Base-by-base conservation (phyloP, 2,329 filamentous ascomycete species). In the Fusarium sp. region DNA sequence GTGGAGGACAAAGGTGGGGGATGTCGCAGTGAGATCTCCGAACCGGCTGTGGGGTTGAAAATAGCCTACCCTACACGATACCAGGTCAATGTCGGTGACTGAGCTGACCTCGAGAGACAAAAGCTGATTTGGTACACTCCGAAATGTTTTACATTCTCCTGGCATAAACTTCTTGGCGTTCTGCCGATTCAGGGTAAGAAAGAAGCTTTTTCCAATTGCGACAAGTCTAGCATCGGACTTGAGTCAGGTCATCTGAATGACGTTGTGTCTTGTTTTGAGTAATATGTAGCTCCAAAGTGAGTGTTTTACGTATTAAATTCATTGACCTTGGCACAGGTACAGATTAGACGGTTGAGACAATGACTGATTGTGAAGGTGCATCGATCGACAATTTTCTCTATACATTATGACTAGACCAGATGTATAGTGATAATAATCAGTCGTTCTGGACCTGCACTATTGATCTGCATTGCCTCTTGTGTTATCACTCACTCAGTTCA, bases 1-100 rank as follows among this genome's bases (percentile, higher is more conserved):
- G 63, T 67, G 57, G 67, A 60, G 54, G 57, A 50, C 20, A 28
- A 36, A 50, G 33, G 47, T 50, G 47, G 46, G 47, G 47, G 33
- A 20, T 18, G 15, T 38, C 33, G 23, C 16, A 28, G 26, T 50
- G 16, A 16, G 8, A 50, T 50, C 47, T 28, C 33, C 33, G 33
- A 30, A 33, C 15, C 31, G 28, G 9, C 9, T 38, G 23, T 50
- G 33, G 47, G 47, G 46, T 18, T 16, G 8, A 4, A 13, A 28
- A 2, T 28, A 2, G 6, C 15, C 8, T 50, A 50, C 46, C 46
- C 46, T 50, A 37, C 13, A 50, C 8, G 2, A 6, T 12, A 6
- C 10, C 2, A 11, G 31, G 33, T 55, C 8, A 37, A 26, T 7
- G 7, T 37, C 33, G 46, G 47, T 62, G 46, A 47, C 23, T 23